phyloP scores from a whole-genome alignment of 2,329 filamentous ascomycete species.

The Stachybotrys chartarum region DNA sequence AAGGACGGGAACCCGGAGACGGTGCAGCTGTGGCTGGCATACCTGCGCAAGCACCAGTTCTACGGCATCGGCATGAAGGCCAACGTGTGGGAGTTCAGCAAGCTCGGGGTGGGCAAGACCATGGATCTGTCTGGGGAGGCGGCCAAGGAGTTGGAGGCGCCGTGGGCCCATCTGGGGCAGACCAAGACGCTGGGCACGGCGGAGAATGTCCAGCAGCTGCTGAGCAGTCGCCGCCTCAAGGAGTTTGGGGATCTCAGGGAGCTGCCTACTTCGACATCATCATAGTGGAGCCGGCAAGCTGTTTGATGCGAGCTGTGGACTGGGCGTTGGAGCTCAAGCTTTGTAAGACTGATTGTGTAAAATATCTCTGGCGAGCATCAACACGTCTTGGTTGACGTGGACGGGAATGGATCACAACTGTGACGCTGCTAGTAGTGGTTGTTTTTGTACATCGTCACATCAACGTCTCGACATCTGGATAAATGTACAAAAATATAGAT shows the following conservation, averaged over 20 bases:
- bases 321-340: neutral
- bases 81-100: slow-evolving; percentile 85
- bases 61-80: slow-evolving; percentile 99
- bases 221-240: slow-evolving; percentile 44
- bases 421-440: too few species aligned
- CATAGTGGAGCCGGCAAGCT: neutral
- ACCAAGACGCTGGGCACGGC: slow-evolving; percentile 41
- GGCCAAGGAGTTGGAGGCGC: slow-evolving; percentile 30
- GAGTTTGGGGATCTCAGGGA: slow-evolving; percentile 22
- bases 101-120: slow-evolving; percentile 41
- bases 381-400: too few species aligned
- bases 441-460: too few species aligned
- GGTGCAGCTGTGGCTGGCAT: slow-evolving; percentile 88
- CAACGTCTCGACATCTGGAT: too few species aligned
- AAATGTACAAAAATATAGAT: too few species aligned
- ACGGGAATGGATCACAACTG: too few species aligned
- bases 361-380: too few species aligned
- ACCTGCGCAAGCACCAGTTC: slow-evolving; percentile 84
- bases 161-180: slow-evolving; percentile 51
- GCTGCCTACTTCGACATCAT: slow-evolving; percentile 5
- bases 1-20: slow-evolving; percentile 84
- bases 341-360: too few species aligned
- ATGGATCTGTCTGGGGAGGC: slow-evolving; percentile 15
- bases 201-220: slow-evolving; percentile 50
- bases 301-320: neutral